Conservation (phyloP, 1,284 basidiomycete genomes). For the Apiotrichum sp. region DNA sequence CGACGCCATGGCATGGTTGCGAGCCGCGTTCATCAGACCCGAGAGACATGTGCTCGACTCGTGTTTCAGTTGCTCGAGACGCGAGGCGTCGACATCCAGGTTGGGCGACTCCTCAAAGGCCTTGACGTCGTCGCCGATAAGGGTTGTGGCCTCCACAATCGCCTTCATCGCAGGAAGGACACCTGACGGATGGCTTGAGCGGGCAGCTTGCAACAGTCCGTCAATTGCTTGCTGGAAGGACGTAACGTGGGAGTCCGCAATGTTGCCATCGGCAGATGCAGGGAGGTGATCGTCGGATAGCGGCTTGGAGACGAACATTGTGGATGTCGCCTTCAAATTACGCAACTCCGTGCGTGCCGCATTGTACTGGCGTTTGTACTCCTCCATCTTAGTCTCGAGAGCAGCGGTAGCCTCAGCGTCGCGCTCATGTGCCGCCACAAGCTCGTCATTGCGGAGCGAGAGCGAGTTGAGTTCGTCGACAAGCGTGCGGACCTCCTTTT, state of each 20-base stretch:
- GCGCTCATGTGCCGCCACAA: constrained; percentile 74
- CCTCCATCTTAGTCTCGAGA: constrained; percentile 73
- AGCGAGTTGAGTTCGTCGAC: constrained; percentile 75
- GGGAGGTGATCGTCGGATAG: constrained; percentile 77
- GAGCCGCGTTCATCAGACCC: constrained; percentile 82
- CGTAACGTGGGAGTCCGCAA: constrained; percentile 85
- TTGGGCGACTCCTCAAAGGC: constrained; percentile 67
- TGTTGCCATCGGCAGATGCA: constrained; percentile 76
- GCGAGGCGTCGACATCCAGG: constrained; percentile 62
- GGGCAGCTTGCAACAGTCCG: constrained; percentile 57
- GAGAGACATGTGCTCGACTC: constrained; percentile 83
- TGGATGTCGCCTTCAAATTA: constrained; percentile 68
- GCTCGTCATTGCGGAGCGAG: constrained; percentile 80
- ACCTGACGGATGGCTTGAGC: constrained; percentile 74
- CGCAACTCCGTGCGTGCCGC: constrained; percentile 89
- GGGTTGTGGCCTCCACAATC: constrained; percentile 81
- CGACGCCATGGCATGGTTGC: constrained; percentile 87
- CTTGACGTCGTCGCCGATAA: constrained; percentile 81
- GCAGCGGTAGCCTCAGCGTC: constrained; percentile 72
- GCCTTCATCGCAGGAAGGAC: constrained; percentile 90
- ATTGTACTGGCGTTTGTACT: constrained; percentile 92
- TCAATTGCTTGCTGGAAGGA: constrained; percentile 89
- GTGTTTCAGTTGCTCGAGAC: constrained; percentile 66
- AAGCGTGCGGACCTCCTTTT: constrained; percentile 76
- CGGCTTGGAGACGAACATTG: constrained; percentile 55